Base-by-base conservation (phyloP, 176 grass and related monocot species). In the Phyllostachys edulis region DNA sequence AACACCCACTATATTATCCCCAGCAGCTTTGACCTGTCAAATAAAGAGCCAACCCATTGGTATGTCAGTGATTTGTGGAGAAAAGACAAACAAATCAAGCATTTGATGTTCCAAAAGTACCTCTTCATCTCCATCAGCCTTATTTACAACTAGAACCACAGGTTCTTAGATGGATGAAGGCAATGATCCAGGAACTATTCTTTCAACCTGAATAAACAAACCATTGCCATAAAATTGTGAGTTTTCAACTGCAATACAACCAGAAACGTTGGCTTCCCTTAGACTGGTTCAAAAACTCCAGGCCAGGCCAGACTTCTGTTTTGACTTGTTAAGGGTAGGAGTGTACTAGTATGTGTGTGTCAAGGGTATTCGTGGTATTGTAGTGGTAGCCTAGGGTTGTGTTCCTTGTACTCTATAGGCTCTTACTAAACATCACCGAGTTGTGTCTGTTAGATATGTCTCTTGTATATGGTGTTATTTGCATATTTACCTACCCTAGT, bases 61-160 rank as follows among this genome's bases (percentile, higher is more conserved):
- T 34, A 34, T 11, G 39, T 82, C 39, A 82, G 26, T 54, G 21
- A 72, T 38, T 29, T 81, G 41, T 59, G 56, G 18, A 72, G 42
- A 63, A 14, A 81, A 56, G 10, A 75, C 29, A 23, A 54, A 79
- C 24, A 67, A 89, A 79, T 40, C 8, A 84, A 56, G 14, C 2
- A 84, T 77, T 73, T 29, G 34, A 26, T 9, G 23, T 57, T 75
- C 21, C 69, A 9, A 67, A 50, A 40, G 27, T 83, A 98, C 96
- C 92, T 98, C 96, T 85, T 98, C 96, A 92, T 98, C 91, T 72
- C 96, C 96, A 88, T 92, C 92, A 71, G 96, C 96, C 83, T 93
- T 98, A 91, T 93, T 90, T 81, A 95, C 91, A 71, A 98, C 63
- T 41, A 98, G 83, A 88, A 98, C 88, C 17, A 95, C 85, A 66